Evolutionary conservation across 2,329 filamentous ascomycete genomes (phyloP).

Genomic region (Pyrenophora tritici-repentis): DNA sequence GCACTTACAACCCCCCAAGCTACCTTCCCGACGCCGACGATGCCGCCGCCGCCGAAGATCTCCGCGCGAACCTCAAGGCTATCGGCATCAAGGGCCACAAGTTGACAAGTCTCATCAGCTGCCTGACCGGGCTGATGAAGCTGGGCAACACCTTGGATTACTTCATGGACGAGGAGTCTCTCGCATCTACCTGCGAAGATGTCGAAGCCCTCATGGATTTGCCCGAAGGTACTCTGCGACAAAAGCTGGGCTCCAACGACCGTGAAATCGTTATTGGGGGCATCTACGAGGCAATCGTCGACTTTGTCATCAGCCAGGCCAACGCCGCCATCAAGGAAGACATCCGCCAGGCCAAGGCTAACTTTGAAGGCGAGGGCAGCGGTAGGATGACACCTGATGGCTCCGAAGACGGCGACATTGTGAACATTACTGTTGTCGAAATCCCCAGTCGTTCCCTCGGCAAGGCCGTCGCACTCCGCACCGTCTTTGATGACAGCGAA

Average conservation of each 20-base stretch:
- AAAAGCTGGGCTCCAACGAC: constrained; percentile 82
- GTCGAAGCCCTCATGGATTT: constrained; percentile 84
- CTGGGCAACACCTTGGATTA: constrained; percentile 90
- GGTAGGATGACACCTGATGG: constrained; percentile 65
- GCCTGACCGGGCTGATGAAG: constrained; percentile 84
- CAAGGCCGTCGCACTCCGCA: constrained; percentile 86
- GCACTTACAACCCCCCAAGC: constrained; percentile 81
- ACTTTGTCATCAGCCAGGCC: constrained; percentile 89
- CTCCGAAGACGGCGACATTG: constrained; percentile 80
- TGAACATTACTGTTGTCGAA: constrained; percentile 86
- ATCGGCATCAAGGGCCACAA: constrained; percentile 91
- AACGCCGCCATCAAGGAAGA: constrained; percentile 83
- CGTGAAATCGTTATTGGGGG: constrained; percentile 81
- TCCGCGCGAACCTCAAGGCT: constrained; percentile 80
- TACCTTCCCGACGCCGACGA: constrained; percentile 94
- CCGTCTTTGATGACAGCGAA: constrained; percentile 87
- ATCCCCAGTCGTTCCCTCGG: constrained; percentile 79
- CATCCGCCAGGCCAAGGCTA: constrained; percentile 68
- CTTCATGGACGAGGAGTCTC: constrained; percentile 77
- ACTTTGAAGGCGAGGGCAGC: constrained; percentile 62
- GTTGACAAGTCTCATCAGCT: constrained; percentile 82
- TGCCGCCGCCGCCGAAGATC: constrained; percentile 89
- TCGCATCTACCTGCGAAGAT: constrained; percentile 89
- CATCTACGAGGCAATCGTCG: constrained; percentile 90
- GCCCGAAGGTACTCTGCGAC: constrained; percentile 79